Base-by-base conservation (phyloP, 108 stramenopile genomes). In the Cylindrotheca fusiformis region DNA sequence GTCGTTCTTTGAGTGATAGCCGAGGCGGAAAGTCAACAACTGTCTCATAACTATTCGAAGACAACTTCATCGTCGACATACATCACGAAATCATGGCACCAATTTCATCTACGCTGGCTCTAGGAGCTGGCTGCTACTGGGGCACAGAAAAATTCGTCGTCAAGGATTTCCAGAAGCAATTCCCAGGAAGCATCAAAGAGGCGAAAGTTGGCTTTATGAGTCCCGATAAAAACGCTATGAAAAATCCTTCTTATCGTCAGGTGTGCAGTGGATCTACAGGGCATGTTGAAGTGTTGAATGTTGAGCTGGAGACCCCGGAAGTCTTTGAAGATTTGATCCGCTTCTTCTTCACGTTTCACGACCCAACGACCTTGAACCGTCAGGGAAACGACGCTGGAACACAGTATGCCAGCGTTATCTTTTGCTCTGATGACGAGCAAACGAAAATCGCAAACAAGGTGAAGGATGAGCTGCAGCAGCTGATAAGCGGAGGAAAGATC, bases 341-440 rank as follows among this genome's bases (percentile, higher is more conserved):
- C 17, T 90, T 94, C 69, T 94, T 96, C 75, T 96, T 79, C 68
- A 46, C 51, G 45, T 91, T 91, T 73, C 90, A 91, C 52, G 90
- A 96, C 69, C 95, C 95, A 19, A 94, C 92, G 4, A 94, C 91
- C 32, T 33, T 69, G 60, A 82, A 97, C 71, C 74, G 86, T 19
- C 96, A 97, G 72, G 91, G 93, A n/a, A 86, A 88, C 48, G 96
- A 97, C 79, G 44, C 53, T 12, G 96, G 96, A 2, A 82, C 85
- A 3, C 96, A 97, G 63, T 97, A 97, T 65, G 79, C 84, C 24
- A 75, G 74, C 26, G 83, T 56, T 10, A 80, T 97, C 18, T 97
- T 91, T 77, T 65, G 33, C 36, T 61, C 76, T 48, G 84, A 79
- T 24, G 73, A 74, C 22, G 75, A 81, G 36, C 89, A 94, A 70